These are phyloP conservation scores for Trichosporon ovoides DNA, from an alignment of 1,284 basidiomycete genomes.

Conservation along the genomic window DNA sequence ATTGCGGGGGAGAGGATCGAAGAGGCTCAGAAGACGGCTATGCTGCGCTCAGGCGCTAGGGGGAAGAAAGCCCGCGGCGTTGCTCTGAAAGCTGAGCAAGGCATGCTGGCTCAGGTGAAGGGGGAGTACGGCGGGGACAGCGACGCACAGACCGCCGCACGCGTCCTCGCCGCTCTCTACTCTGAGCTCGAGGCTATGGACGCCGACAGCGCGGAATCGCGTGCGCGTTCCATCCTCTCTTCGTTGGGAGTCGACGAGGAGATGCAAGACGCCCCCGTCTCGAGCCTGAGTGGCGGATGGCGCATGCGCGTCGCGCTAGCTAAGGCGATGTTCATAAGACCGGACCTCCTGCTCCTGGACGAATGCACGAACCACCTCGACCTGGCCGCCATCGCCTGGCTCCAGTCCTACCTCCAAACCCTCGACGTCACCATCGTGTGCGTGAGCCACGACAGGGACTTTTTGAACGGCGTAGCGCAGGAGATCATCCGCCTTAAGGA, in stretches of 20 bases:
- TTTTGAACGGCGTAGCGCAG: slow-evolving; percentile 61
- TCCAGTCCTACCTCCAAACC: slow-evolving; percentile 55
- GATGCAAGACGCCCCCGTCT: slow-evolving; percentile 54
- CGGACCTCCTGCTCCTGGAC: slow-evolving; percentile 49
- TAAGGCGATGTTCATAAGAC: slow-evolving; percentile 50
- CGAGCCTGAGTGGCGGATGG: slow-evolving; percentile 65
- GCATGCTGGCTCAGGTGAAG: slow-evolving; percentile 11
- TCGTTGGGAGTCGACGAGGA: slow-evolving; percentile 59
- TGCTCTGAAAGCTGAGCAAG: slow-evolving; percentile 18
- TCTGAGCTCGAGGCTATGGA: slow-evolving; percentile 40
- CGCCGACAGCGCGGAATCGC: slow-evolving; percentile 53
- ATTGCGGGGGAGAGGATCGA: slow-evolving; percentile 12
- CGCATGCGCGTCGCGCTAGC: slow-evolving; percentile 57
- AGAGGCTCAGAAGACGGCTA: slow-evolving; percentile 20
- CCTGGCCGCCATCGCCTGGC: slow-evolving; percentile 49
- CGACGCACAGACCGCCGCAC: slow-evolving; percentile 8
- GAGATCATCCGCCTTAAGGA: slow-evolving; percentile 63
- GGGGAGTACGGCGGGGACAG: slow-evolving; percentile 5
- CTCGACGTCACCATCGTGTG: slow-evolving; percentile 54
- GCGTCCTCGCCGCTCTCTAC: slow-evolving; percentile 64
- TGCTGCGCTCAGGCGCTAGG: slow-evolving; percentile 15
- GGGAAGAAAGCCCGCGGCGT: slow-evolving; percentile 21
- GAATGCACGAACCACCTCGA: slow-evolving; percentile 53
- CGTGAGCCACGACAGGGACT: slow-evolving; percentile 66
- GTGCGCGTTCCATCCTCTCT: slow-evolving; percentile 55